phyloP scores from a whole-genome alignment of 2,329 filamentous ascomycete genomes.

The Rutstroemia sp. region DNA sequence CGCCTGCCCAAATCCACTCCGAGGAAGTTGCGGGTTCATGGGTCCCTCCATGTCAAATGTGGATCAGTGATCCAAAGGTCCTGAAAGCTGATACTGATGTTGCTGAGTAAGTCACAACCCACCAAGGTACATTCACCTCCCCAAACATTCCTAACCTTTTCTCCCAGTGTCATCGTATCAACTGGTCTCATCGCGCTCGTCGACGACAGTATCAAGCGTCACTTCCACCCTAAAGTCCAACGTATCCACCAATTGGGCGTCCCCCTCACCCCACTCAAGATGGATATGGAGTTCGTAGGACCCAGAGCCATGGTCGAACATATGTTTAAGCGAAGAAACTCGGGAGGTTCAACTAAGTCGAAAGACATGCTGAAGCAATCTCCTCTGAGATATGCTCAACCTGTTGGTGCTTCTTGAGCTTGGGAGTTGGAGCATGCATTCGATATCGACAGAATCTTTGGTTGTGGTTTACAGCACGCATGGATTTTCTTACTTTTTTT shows the following conservation, averaged over 20 bases:
- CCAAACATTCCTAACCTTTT: constrained; percentile 1
- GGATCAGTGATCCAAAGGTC: constrained; percentile 70
- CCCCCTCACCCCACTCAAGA: constrained; percentile 40
- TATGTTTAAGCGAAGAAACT: constrained; percentile 47
- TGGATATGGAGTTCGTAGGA: constrained; percentile 53
- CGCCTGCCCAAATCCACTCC: constrained; percentile 59
- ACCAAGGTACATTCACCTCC: not conserved
- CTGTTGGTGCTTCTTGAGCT: constrained; percentile 1
- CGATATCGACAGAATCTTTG: not conserved
- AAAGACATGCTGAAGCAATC: constrained; percentile 10
- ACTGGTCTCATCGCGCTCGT: constrained; percentile 85
- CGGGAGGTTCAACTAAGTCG: constrained; percentile 19
- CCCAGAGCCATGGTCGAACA: constrained; percentile 57
- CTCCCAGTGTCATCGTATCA: constrained; percentile 68
- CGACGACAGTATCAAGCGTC: constrained; percentile 76
- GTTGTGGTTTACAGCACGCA: not conserved
- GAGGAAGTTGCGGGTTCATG: constrained; percentile 78
- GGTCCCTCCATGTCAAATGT: constrained; percentile 85
- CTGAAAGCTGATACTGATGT: constrained; percentile 65
- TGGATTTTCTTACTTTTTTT: too few relatives aligned
- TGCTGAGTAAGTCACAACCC: constrained; percentile 63
- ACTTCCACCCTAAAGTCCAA: constrained; percentile 32
- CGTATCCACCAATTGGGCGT: constrained; percentile 39
- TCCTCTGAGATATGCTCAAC: constrained; percentile 14
- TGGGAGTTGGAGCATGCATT: not conserved